A percentile compares a stretch with the other conserved stretches of the same genome.
phyloP scores from a whole-genome alignment of 2,329 filamentous ascomycete species.

The Coniochaeta sp. region DNA sequence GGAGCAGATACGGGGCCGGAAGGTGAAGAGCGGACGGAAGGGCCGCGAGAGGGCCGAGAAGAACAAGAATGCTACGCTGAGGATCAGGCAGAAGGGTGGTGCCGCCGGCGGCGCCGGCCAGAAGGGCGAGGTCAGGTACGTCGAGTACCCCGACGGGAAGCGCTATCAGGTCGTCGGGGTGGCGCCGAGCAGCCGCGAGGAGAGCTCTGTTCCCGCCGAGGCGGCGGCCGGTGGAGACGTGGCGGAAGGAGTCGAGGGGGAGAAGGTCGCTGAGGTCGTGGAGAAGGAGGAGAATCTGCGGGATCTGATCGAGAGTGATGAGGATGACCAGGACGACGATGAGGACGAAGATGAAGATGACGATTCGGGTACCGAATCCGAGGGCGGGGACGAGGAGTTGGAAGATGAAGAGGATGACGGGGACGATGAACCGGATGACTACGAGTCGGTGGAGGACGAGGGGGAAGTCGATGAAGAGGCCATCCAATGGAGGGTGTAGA shows the following conservation, averaged over 20 bases:
- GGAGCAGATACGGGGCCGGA: conserved; percentile 23
- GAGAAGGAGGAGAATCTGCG: conserved; percentile 7
- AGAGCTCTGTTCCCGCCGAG: not conserved
- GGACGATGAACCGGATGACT: conserved; percentile 8
- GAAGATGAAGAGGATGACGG: conserved; percentile 11
- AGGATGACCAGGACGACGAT: conserved; percentile 11
- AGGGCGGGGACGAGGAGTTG: conserved; percentile 12
- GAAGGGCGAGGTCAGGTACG: not conserved
- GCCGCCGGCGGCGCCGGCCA: too few relatives aligned
- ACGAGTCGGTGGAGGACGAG: conserved; percentile 10
- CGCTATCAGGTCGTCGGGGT: not conserved
- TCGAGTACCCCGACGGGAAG: not conserved
- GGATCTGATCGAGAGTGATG: conserved; percentile 14
- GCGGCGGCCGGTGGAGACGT: not conserved
- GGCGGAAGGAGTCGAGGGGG: not conserved
- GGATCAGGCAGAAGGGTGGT: not conserved
- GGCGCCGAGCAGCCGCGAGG: not conserved
- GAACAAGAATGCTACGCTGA: not conserved
- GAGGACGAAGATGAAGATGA: conserved; percentile 9
- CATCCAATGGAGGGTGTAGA: not conserved
- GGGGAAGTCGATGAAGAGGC: conserved; percentile 8
- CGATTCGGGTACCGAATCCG: conserved; percentile 5
- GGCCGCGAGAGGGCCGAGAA: conserved; percentile 9
- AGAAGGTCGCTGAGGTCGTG: conserved; percentile 11
- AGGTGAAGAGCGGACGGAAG: conserved; percentile 16